A percentile compares a stretch with the other conserved stretches of the same genome.
Conservation (phyloP, 176 grass and related monocot species). For the Musa itinerans region DNA sequence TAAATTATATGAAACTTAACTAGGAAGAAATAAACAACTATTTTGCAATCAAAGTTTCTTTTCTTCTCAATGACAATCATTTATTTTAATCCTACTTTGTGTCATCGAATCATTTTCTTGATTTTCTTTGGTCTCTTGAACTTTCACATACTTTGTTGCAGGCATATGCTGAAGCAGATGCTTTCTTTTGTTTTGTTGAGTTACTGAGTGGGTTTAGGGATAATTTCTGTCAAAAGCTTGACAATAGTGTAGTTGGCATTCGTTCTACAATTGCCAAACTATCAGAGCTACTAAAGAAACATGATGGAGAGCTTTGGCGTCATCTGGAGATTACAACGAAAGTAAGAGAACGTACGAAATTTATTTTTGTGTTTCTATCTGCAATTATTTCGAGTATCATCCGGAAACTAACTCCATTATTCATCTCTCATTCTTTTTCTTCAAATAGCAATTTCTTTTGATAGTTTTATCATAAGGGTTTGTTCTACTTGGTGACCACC, state of each 20-base stretch:
- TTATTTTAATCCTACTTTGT: not conserved
- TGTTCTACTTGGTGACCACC: not conserved
- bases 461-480: not conserved
- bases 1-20: no score
- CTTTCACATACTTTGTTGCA: not conserved
- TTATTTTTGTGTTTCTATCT: not conserved
- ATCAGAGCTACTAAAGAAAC: slow-evolving; percentile 46
- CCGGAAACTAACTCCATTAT: not conserved
- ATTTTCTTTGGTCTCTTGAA: not conserved
- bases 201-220: slow-evolving; percentile 77
- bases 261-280: slow-evolving; percentile 63
- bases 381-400: not conserved
- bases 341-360: slow-evolving; percentile 31
- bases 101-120: not conserved
- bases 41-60: no score
- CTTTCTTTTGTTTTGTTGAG: slow-evolving; percentile 82
- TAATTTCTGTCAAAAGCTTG: slow-evolving; percentile 89
- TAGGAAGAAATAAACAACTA: no score
- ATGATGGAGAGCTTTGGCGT: slow-evolving; percentile 60
- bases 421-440: not conserved
- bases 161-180: slow-evolving; percentile 61
- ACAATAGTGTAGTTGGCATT: slow-evolving; percentile 78
- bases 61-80: not conserved
- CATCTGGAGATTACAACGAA: slow-evolving; percentile 77
- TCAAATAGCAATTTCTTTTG: not conserved